phyloP scores from a whole-genome alignment of 2,329 filamentous ascomycete genomes.

The Elsinoe batatas region DNA sequence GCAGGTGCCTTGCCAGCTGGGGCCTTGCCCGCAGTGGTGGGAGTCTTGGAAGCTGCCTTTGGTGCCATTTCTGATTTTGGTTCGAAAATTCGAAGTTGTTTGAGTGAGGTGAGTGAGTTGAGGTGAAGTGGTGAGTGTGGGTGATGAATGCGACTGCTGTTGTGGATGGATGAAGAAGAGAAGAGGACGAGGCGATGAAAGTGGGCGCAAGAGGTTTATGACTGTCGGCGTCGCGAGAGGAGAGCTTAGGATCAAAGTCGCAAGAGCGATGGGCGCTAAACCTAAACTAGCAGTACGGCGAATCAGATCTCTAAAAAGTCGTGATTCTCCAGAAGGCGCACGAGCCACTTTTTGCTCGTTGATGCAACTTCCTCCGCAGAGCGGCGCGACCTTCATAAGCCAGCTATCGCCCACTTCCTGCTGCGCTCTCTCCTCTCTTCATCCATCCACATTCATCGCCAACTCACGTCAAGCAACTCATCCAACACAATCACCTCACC shows the following conservation, averaged over 20 bases:
- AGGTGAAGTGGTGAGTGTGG: constrained; percentile 23
- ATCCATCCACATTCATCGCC: constrained; percentile 26
- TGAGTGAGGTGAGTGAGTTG: constrained; percentile 26
- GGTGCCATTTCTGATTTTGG: constrained; percentile 63
- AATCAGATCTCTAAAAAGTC: neutral
- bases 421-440: constrained; percentile 12
- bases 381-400: constrained; percentile 29
- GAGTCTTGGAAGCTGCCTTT: constrained; percentile 98
- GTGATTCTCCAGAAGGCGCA: neutral
- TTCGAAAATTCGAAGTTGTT: constrained; percentile 22
- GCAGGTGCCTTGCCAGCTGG: constrained; percentile 68
- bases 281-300: constrained; percentile 10
- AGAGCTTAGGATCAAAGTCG: neutral
- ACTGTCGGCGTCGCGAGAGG: neutral
- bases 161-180: constrained; percentile 29
- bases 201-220: constrained; percentile 25
- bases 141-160: constrained; percentile 25
- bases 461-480: constrained; percentile 19
- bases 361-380: constrained; percentile 13
- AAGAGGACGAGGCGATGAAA: constrained; percentile 32
- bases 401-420: constrained; percentile 19
- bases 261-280: constrained; percentile 15
- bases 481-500: constrained; percentile 26
- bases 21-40: constrained; percentile 85
- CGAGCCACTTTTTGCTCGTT: constrained; percentile 7